Evolutionary conservation across 1,139 yeast species (phyloP).

Genomic region (Nakaseomyces sp.): DNA sequence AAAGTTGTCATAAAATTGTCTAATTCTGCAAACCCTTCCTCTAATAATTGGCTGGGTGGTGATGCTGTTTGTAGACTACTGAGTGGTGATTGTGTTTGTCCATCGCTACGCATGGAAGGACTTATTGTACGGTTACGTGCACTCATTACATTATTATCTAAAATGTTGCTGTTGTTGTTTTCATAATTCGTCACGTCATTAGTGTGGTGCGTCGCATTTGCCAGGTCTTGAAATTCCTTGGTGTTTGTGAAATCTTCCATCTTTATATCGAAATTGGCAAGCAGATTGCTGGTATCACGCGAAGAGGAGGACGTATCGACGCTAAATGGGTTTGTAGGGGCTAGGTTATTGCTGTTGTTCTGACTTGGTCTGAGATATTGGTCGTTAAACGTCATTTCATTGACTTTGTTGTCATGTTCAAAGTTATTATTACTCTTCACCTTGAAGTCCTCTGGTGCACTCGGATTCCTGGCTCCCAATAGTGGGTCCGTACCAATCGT

Average conservation of each 20-base stretch:
- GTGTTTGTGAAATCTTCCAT: background rate
- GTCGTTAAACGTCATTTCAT: background rate
- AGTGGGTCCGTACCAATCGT: background rate
- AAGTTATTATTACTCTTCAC: background rate
- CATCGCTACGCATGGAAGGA: background rate
- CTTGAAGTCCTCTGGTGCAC: background rate
- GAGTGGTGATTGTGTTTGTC: conserved; percentile 12
- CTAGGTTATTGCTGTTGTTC: background rate
- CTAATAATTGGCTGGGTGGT: conserved; percentile 21
- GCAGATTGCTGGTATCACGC: background rate
- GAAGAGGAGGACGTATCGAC: too few species aligned
- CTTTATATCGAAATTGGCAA: background rate
- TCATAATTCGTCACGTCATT: conserved; percentile 9
- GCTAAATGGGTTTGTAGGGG: background rate
- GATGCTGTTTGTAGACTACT: conserved; percentile 16
- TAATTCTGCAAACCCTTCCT: conserved; percentile 24
- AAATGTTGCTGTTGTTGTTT: background rate
- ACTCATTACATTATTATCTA: conserved; percentile 7
- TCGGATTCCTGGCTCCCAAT: background rate
- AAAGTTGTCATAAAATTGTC: conserved; percentile 25
- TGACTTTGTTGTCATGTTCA: background rate
- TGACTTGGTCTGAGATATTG: background rate
- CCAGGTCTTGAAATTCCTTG: background rate
- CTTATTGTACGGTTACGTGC: conserved; percentile 4
- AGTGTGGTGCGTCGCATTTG: background rate